These are phyloP conservation scores for Pestalotiopsis sp. DNA, from an alignment of 2,329 filamentous ascomycete species.

Conservation along the genomic window DNA sequence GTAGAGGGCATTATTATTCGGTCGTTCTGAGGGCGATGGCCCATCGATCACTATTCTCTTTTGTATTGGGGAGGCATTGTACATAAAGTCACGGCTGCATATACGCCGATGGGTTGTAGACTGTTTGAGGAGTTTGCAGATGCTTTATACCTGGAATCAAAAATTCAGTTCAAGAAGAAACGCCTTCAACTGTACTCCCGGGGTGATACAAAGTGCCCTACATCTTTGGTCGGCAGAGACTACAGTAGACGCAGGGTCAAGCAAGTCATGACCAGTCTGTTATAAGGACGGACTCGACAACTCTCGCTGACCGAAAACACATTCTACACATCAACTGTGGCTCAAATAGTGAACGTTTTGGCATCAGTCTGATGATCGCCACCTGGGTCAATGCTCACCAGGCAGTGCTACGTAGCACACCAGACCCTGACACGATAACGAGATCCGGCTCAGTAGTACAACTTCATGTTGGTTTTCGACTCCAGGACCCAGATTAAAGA, in stretches of 20 bases:
- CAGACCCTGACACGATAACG: not conserved
- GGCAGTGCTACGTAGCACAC: not conserved
- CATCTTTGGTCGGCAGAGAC: not conserved
- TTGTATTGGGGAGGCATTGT: conserved; percentile 11
- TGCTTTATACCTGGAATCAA: conserved; percentile 1
- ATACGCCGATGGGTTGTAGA: conserved; percentile 6
- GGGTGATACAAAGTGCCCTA: not conserved
- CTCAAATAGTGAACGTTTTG: not conserved
- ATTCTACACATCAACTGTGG: not conserved
- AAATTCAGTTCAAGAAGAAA: not conserved
- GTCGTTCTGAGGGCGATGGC: not conserved
- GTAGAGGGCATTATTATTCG: conserved; percentile 33
- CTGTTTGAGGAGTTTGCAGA: not conserved
- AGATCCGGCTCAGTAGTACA: not conserved
- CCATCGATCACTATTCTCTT: conserved; percentile 2
- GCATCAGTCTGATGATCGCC: no score
- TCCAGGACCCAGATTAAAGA: not conserved
- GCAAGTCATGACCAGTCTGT: not conserved
- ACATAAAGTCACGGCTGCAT: conserved; percentile 10
- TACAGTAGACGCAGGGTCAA: not conserved
- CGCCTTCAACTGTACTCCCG: not conserved
- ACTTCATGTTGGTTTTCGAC: not conserved
- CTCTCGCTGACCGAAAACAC: not conserved
- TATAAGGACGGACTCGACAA: not conserved
- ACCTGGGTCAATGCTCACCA: no score